Evolutionary conservation across 1,139 yeast genomes (phyloP), one percentile per base, ranked within the genome.

Genomic region (Zygoascus meyerae): DNA sequence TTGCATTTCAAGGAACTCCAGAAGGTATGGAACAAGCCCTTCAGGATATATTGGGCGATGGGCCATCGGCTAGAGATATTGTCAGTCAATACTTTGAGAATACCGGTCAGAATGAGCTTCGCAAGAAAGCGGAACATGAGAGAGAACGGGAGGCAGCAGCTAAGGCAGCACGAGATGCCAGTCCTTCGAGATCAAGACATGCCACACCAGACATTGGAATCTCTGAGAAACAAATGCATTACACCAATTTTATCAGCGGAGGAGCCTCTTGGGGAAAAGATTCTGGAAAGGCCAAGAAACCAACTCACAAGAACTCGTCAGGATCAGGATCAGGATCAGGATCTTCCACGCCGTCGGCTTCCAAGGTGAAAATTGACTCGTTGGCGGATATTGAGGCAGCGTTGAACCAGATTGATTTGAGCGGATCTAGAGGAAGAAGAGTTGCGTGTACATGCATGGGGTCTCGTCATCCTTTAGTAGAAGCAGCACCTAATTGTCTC

Each of bases 401-500:
- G 4, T 41, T 65, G 21, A 46, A 50, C 21, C 55, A 59, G 39
- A 53, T 66, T 16, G 67, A 63, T 11, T 45, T 62, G 10, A 43
- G 71, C 1, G 51, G 54, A 2, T 59, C 59, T 16, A 57, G 59
- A 8, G 55, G 62, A 2, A 43, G 46, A 16, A 52, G 70, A 1
- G 48, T 57, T 1, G 56, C 57, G 4, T 94, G 99, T 61, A 77
- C 83, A 53, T 94, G 99, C 46, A 64, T 65, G 60, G 74, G 69
- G 5, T 79, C 85, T 1, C 71, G 85, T 49, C 98, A 94, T 61
- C 95, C 97, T 1, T 68, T 94, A 37, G 85, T 87, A 55, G 94
- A 86, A 49, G 75, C 86, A 49, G 92, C 95, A 0, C 98, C 98
- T 0, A 94, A 94, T 62, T 94, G 99, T 59, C 67, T 92, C 39